Evolutionary conservation across 2,329 filamentous ascomycete species (phyloP), one percentile per base, ranked within the genome.

Genomic region (Xylariales sp.): DNA sequence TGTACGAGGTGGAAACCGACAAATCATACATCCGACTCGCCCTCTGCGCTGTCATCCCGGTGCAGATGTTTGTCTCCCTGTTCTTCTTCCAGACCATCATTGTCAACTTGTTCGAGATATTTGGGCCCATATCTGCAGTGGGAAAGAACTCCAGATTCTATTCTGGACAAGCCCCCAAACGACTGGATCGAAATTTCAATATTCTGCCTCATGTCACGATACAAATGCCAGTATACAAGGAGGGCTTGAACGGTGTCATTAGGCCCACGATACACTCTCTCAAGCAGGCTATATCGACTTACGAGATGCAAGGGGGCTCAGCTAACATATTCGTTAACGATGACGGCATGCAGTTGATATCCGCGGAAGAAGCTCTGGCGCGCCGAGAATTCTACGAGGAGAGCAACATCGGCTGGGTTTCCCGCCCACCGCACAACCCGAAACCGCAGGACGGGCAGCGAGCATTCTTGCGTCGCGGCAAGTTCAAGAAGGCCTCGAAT

Each of bases 401-500:
- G 41, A 70, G 76, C 51, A 73, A 68, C 42, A 77, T 78, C 46
- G 75, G 74, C 10, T 78, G 72, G 64, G 70, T 72, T 13, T 63
- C 74, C 2, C 68, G 76, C 28, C 69, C 72, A 10, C 57, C 58
- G 33, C 71, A 76, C 46, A 72, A 75, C 51, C 60, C 72, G 16
- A 72, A 73, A 46, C 67, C 70, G 13, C 62, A 64, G 4, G 66
- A 76, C 19, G 70, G 66, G 32, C 61, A 68, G 32, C 59, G 61
- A 11, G 63, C 66, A 8, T 82, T 81, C 53, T 49, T 75, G 39
- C 74, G 81, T 40, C 72, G 71, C 50, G 81, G 80, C 53, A 83
- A 84, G 66, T 80, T 81, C 64, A 78, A 79, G 65, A 78, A 85
- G 69, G 81, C 81, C 1, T 84, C 80, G 42, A 85, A 85, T 66